Conservation (phyloP, 345 rosid genomes). For the Barbarea vulgaris region DNA sequence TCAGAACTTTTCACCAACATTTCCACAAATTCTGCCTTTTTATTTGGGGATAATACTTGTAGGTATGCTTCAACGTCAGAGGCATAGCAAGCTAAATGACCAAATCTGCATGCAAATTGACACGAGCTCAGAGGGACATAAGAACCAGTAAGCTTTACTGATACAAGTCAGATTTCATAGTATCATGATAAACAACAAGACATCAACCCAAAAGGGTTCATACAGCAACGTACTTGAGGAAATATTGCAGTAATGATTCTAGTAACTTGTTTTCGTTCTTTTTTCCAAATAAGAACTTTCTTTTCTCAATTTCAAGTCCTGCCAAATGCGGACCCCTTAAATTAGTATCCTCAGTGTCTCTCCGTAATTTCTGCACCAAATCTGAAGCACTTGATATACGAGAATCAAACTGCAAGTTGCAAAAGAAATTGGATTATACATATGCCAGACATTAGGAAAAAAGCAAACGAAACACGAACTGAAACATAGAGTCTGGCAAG, state of each 20-base stretch:
- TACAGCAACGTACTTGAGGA: constrained; percentile 53
- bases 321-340: constrained; percentile 80
- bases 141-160: constrained; percentile 5
- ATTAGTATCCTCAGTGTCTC: constrained; percentile 48
- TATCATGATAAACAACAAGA: constrained; percentile 1
- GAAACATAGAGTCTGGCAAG: constrained; percentile 21
- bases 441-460: constrained; percentile 16
- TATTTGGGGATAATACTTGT: constrained; percentile 64
- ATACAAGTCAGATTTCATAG: constrained; percentile 8
- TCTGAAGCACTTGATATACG: constrained; percentile 67
- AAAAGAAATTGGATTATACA: constrained; percentile 26
- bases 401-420: constrained; percentile 71
- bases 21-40: constrained; percentile 59
- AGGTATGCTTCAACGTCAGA: constrained; percentile 76
- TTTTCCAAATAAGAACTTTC: constrained; percentile 72
- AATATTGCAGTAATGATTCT: constrained; percentile 68
- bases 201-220: constrained; percentile 17
- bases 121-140: constrained; percentile 26
- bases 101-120: constrained; percentile 64
- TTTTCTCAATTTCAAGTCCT: constrained; percentile 80
- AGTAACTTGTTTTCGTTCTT: constrained; percentile 56
- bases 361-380: constrained; percentile 67
- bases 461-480: constrained; percentile 4
- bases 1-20: constrained; percentile 51
- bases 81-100: constrained; percentile 89